These are phyloP conservation scores for Nicotiana rustica DNA, from an alignment of 305 asterid genomes.

Conservation along the genomic window DNA sequence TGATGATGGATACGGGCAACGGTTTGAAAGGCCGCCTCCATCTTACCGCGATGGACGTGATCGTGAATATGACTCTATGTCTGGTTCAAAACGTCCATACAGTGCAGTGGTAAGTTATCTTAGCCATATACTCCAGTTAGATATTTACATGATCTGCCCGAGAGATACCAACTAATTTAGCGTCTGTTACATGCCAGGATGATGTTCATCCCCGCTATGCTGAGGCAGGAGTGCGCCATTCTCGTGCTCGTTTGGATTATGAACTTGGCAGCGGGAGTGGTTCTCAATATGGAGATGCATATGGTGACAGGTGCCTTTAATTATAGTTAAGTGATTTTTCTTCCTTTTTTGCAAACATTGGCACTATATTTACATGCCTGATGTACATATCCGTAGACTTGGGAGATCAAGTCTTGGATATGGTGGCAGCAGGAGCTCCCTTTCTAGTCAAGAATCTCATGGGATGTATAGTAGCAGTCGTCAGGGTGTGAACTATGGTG, in stretches of 20 bases:
- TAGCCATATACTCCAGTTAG: background rate
- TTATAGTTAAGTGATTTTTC: slow-evolving; percentile 15
- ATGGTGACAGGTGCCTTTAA: slow-evolving; percentile 70
- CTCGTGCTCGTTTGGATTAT: slow-evolving; percentile 94
- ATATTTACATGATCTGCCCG: slow-evolving; percentile 24
- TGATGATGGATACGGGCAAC: slow-evolving; percentile 81
- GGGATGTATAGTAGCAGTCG: slow-evolving; percentile 78
- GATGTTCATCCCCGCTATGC: slow-evolving; percentile 83
- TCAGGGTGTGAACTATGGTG: slow-evolving; percentile 79
- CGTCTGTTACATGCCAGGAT: slow-evolving; percentile 59
- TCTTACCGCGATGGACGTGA: slow-evolving; percentile 75
- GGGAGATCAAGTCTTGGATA: slow-evolving; percentile 86
- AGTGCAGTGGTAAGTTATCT: slow-evolving; percentile 65
- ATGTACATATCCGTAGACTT: slow-evolving; percentile 49
- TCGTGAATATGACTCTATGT: slow-evolving; percentile 71
- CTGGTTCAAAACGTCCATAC: slow-evolving; percentile 96
- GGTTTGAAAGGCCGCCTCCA: slow-evolving; percentile 93
- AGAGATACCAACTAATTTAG: slow-evolving; percentile 14
- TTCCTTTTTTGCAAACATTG: background rate
- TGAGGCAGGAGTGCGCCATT: slow-evolving; percentile 81
- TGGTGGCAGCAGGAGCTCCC: slow-evolving; percentile 76
- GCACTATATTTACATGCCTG: slow-evolving; percentile 22
- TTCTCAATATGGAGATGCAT: slow-evolving; percentile 81
- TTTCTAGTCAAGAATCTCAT: slow-evolving; percentile 83
- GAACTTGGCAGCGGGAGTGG: slow-evolving; percentile 69